Evolutionary conservation across 441 rosid genomes (phyloP).

Genomic region (Macaranga tanarius): DNA sequence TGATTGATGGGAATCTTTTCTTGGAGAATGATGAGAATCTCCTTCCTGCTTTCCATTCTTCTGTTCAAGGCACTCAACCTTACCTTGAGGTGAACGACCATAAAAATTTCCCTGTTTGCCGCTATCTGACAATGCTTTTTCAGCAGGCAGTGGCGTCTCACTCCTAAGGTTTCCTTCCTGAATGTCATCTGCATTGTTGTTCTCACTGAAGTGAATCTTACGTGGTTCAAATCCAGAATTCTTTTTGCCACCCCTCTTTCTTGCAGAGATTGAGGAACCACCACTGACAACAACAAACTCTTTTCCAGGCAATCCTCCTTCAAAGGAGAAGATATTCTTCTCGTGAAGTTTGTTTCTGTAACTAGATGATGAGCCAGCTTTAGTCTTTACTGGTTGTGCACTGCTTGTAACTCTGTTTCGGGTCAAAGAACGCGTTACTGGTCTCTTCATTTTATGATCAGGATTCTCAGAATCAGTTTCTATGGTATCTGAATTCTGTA

Average conservation of each 20-base stretch:
- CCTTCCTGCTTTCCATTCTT: conserved; percentile 32
- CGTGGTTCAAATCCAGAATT: conserved; percentile 35
- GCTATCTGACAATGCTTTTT: conserved; percentile 50
- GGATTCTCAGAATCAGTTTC: conserved; percentile 80
- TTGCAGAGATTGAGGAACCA: conserved; percentile 37
- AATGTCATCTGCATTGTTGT: conserved; percentile 40
- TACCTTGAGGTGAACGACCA: conserved; percentile 29
- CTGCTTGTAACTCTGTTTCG: conserved; percentile 41
- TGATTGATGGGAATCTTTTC: conserved; percentile 21
- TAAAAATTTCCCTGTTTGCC: conserved; percentile 36
- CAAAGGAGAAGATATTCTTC: conserved; percentile 48
- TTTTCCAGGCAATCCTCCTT: conserved; percentile 46
- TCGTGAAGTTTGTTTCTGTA: conserved; percentile 35
- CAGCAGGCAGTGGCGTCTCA: conserved; percentile 33
- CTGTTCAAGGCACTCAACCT: conserved; percentile 26
- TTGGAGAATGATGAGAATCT: conserved; percentile 24
- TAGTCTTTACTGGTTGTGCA: conserved; percentile 30
- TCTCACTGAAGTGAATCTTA: conserved; percentile 37
- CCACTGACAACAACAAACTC: conserved; percentile 32
- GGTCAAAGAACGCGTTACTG: conserved; percentile 56
- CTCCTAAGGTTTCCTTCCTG: conserved; percentile 36
- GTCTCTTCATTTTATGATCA: conserved; percentile 46
- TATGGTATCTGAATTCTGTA: conserved; percentile 65
- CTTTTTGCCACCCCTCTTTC: conserved; percentile 42
- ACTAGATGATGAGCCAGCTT: conserved; percentile 37